Conservation (phyloP, 345 rosid genomes). For the Eucalyptus camaldulensis region DNA sequence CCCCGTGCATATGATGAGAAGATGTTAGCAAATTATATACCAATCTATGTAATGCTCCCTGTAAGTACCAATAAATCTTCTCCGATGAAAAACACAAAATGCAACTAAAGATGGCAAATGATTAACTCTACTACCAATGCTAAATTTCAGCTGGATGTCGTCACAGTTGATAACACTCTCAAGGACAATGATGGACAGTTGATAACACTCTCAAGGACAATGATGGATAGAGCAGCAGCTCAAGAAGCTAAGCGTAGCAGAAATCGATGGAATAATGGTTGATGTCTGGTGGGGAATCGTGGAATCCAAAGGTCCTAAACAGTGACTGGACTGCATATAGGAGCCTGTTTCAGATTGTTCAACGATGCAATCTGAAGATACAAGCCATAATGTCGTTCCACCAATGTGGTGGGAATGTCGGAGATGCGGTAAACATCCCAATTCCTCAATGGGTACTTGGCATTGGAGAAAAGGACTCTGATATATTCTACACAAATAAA, state of each 20-base stretch:
- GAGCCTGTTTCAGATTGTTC: constrained; percentile 41
- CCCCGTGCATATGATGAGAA: constrained; percentile 9
- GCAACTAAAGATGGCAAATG: not conserved
- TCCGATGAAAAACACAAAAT: not conserved
- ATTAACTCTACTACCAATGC: not conserved
- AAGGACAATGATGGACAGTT: constrained; percentile 13
- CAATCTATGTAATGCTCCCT: constrained; percentile 78
- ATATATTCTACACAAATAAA: constrained; percentile 55
- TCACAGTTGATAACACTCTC: constrained; percentile 43
- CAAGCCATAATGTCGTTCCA: constrained; percentile 88
- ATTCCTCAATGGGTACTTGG: constrained; percentile 65
- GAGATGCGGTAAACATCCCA: constrained; percentile 66
- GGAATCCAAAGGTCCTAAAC: constrained; percentile 47
- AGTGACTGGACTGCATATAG: constrained; percentile 73
- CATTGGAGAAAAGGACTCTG: constrained; percentile 40
- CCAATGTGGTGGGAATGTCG: constrained; percentile 83
- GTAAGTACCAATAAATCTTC: constrained; percentile 22
- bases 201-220: constrained; percentile 38
- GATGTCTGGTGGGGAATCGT: constrained; percentile 90
- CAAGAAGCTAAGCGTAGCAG: constrained; percentile 48
- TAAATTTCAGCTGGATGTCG: constrained; percentile 40
- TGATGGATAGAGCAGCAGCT: constrained; percentile 34
- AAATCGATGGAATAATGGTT: constrained; percentile 69
- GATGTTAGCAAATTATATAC: constrained; percentile 60
- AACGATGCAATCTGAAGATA: constrained; percentile 33